phyloP scores from a whole-genome alignment of 495 filamentous ascomycete genomes.

The Aspergillus sclerotiicarbonarius region DNA sequence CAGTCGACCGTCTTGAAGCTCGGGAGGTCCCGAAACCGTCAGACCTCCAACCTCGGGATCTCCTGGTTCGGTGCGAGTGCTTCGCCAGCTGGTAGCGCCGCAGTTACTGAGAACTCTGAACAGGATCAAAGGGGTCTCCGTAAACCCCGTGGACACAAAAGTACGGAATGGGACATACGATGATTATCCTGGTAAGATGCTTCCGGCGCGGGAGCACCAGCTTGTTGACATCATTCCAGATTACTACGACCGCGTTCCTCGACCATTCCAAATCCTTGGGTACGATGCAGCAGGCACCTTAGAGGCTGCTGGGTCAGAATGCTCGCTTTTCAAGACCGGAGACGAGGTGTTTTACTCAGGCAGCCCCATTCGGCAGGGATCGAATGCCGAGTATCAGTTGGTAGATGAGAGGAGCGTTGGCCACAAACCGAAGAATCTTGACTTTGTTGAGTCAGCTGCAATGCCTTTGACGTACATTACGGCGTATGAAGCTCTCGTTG shows the following conservation, averaged over 20 bases:
- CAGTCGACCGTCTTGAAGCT: conserved; percentile 23
- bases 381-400: conserved; percentile 3
- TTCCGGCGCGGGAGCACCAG: too few relatives aligned
- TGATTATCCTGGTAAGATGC: conserved; percentile 24
- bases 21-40: conserved; percentile 22
- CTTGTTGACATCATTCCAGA: conserved; percentile 3
- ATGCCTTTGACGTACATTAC: conserved; percentile 37
- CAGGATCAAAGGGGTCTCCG: conserved; percentile 13
- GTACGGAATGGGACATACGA: conserved; percentile 32
- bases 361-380: conserved; percentile 26
- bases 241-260: conserved; percentile 27
- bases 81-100: too few relatives aligned
- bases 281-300: conserved; percentile 36
- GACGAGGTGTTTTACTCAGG: conserved; percentile 34
- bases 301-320: conserved; percentile 19
- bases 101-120: background rate
- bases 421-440: conserved; percentile 26
- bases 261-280: conserved; percentile 26
- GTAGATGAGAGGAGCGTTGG: conserved; percentile 2
- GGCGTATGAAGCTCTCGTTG: conserved; percentile 34
- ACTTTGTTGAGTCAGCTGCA: conserved; percentile 27
- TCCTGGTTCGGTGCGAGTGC: conserved; percentile 23
- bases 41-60: conserved; percentile 22
- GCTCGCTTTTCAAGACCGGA: conserved; percentile 23
- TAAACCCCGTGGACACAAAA: conserved; percentile 36